These are phyloP conservation scores for Cokeromyces recurvatus DNA, from an alignment of 371 early-diverging fungal genomes.

Conservation along the genomic window DNA sequence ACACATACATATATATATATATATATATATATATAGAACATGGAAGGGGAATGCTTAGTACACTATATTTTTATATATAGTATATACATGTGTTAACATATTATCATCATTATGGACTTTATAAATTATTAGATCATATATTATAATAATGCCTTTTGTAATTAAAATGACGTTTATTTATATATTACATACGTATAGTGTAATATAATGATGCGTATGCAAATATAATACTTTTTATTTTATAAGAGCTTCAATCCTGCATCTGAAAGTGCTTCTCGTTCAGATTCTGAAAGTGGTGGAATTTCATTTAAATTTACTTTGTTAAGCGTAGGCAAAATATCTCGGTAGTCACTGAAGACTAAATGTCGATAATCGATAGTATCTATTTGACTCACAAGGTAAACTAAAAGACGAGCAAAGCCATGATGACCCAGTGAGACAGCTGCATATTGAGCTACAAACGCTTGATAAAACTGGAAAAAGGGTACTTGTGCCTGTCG, in stretches of 20 bases:
- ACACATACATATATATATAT: too few relatives aligned
- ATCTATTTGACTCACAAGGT: constrained; percentile 42
- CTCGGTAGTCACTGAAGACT: constrained; percentile 35
- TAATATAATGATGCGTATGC: too few relatives aligned
- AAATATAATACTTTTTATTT: too few relatives aligned
- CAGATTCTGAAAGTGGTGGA: constrained; percentile 3
- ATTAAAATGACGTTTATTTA: too few relatives aligned
- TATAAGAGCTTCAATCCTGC: constrained; percentile 16
- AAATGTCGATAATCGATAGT: constrained; percentile 45
- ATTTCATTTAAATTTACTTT: constrained; percentile 13
- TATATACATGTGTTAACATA: too few relatives aligned
- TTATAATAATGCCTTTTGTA: too few relatives aligned
- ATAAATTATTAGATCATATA: too few relatives aligned
- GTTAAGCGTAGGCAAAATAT: constrained; percentile 23
- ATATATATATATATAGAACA: too few relatives aligned
- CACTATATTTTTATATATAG: too few relatives aligned
- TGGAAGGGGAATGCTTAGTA: too few relatives aligned
- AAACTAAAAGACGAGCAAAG: constrained; percentile 39
- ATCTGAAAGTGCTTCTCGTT: constrained; percentile 1
- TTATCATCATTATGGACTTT: too few relatives aligned
- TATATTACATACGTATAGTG: too few relatives aligned
- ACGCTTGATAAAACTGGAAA: constrained; percentile 55
- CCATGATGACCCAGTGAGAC: constrained; percentile 39
- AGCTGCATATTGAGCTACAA: constrained; percentile 52
- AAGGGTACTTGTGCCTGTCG: constrained; percentile 44